Percentiles rank a stretch among this genome's conserved stretches.
phyloP scores from a whole-genome alignment of 768 basidiomycete genomes.

The Strobilomyces dryophilus region DNA sequence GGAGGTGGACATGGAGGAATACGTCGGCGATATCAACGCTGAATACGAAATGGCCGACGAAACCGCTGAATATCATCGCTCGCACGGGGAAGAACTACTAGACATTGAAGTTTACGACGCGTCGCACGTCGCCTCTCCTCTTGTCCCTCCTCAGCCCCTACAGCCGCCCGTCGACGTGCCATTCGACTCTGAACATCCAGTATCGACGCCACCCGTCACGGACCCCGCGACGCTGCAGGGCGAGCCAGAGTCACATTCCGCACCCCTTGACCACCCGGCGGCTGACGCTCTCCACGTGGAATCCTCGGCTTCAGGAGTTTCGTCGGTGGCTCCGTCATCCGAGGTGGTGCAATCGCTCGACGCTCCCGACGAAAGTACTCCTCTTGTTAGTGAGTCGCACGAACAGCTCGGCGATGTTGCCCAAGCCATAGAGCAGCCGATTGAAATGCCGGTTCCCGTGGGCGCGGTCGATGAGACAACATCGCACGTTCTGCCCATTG shows the following conservation, averaged over 20 bases:
- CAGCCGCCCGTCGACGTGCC: conserved; percentile 14
- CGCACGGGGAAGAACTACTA: conserved; percentile 25
- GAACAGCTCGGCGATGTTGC: conserved; percentile 9
- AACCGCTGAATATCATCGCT: conserved; percentile 24
- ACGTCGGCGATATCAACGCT: conserved; percentile 36
- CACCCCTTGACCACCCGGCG: conserved; percentile 15
- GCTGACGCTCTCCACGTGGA: conserved; percentile 18
- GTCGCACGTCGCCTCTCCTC: conserved; percentile 32
- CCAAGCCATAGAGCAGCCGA: conserved; percentile 1
- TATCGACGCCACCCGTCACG: neutral
- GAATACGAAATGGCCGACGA: conserved; percentile 47
- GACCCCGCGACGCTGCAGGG: conserved; percentile 4
- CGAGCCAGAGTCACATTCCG: conserved; percentile 9
- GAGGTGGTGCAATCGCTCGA: conserved; percentile 9
- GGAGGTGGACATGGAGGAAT: conserved; percentile 66
- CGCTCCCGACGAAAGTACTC: conserved; percentile 1
- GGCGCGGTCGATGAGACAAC: conserved; percentile 4
- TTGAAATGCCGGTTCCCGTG: conserved; percentile 3
- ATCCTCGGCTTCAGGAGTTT: conserved; percentile 3
- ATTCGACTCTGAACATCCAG: conserved; percentile 14
- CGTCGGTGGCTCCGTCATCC: conserved; percentile 3
- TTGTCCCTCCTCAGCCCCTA: conserved; percentile 11
- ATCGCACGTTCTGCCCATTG: neutral
- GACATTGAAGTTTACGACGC: conserved; percentile 42
- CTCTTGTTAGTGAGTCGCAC: conserved; percentile 19